A percentile compares a stretch with the other conserved stretches of the same genome.
Evolutionary conservation across 2,329 filamentous ascomycete species (phyloP).

Genomic region (Claviceps sp.): DNA sequence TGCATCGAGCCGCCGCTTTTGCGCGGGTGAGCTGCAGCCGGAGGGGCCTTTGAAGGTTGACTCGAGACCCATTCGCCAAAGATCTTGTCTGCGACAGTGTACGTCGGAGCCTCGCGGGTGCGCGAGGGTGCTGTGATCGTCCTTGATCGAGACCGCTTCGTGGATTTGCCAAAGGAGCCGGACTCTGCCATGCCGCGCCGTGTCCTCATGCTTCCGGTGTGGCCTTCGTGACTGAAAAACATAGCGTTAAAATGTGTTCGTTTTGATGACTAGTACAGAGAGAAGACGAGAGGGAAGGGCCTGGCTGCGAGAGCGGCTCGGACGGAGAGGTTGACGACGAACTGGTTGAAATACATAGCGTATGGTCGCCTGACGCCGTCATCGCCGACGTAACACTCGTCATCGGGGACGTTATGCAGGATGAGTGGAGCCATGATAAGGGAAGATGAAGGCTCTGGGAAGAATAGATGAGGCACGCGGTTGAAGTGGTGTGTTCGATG

Average conservation of each 20-base stretch:
- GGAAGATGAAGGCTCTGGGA: neutral
- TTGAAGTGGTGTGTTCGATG: neutral
- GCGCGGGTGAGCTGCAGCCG: conserved; percentile 16
- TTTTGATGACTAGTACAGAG: neutral
- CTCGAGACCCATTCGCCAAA: conserved; percentile 45
- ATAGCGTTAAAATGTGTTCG: too few species aligned
- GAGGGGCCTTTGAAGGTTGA: conserved; percentile 24
- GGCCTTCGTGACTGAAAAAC: conserved; percentile 35
- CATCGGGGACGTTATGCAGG: conserved; percentile 54
- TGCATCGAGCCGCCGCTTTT: conserved; percentile 21
- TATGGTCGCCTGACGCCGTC: conserved; percentile 53
- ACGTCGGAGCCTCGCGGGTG: conserved; percentile 46
- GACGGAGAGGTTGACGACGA: conserved; percentile 14
- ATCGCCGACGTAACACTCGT: conserved; percentile 52
- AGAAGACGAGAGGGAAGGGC: neutral
- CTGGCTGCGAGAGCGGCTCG: too few species aligned
- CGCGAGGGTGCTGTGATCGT: conserved; percentile 46
- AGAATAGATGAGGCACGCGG: neutral
- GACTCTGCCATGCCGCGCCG: conserved; percentile 44
- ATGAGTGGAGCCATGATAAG: conserved; percentile 48
- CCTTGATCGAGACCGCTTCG: conserved; percentile 46
- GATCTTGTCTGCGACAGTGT: conserved; percentile 46
- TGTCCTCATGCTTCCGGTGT: conserved; percentile 31
- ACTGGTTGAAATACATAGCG: conserved; percentile 53
- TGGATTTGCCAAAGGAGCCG: conserved; percentile 55